Evolutionary conservation across 1,284 basidiomycete genomes (phyloP), one percentile per base, ranked within the genome.

Genomic region (Microstroma glucosiphilum): DNA sequence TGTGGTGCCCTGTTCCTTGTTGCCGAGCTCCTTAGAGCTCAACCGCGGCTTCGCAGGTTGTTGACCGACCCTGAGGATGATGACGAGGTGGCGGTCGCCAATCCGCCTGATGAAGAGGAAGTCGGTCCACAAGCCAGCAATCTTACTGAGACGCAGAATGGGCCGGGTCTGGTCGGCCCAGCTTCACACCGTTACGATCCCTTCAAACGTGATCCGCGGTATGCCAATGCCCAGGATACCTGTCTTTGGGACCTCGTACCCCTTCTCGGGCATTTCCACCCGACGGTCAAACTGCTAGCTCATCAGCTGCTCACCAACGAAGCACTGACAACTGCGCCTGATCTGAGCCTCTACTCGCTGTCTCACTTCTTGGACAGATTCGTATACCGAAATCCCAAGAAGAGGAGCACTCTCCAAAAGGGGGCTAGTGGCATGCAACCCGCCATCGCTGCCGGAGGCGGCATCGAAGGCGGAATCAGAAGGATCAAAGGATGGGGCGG

Each of bases 351-450:
- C 62, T 92, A 96, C 82, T 94, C 92, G 0, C 85, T 97, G 19
- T 88, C 90, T 1, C 91, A 91, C 72, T 94, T 96, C 84, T 83
- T 94, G 40, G 92, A 94, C 75, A 83, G 86, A 26, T 88, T 89
- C 80, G 90, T 97, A 37, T 97, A 92, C 83, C 91, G 92, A 78
- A 97, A 97, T 79, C 89, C 93, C 1, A 98, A 97, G 83, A 91
- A 93, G 81, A 89, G 88, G 69, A 89, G 92, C 23, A 23, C 17
- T 3, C 30, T 37, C 4, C 30, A 17, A 54, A 84, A 87, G 1
- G 90, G 89, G 64, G 89, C 90, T 1, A 73, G 72, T 57, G 72
- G 74, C 66, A 98, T 98, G 96, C 96, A 99, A 81, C 92, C 92
- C n/a, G 63, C 65, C 43, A 61, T 68, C n/a, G 86, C 87, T 7